Percentiles rank a stretch among this genome's conserved stretches.
Conservation (phyloP, 805 yeast species). For the Pichia occidentalis region DNA sequence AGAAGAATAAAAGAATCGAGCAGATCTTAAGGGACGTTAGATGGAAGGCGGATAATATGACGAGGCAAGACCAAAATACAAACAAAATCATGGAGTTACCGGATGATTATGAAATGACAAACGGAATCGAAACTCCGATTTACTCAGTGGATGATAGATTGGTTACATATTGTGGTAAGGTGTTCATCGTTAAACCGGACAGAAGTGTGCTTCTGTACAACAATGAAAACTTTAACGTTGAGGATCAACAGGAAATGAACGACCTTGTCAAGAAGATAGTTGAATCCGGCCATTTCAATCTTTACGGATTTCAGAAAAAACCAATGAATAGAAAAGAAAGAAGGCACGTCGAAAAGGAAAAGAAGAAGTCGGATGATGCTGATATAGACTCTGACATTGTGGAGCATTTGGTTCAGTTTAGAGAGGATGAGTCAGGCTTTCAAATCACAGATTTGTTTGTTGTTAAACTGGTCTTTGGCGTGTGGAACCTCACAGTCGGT, state of each 20-base stretch:
- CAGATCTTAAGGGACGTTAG: conserved; percentile 16
- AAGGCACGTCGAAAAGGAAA: conserved; percentile 8
- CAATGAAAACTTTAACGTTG: conserved; percentile 7
- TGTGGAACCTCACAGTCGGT: conserved; percentile 3
- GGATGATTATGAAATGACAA: conserved; percentile 9
- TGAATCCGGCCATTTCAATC: conserved; percentile 13
- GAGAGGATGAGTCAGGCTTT: conserved; percentile 10
- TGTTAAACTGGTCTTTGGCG: neutral
- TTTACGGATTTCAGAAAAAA: conserved; percentile 13
- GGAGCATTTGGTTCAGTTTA: conserved; percentile 9
- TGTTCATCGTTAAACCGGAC: conserved; percentile 19
- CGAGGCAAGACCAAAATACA: neutral
- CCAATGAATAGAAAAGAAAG: conserved; percentile 15
- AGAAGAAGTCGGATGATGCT: neutral
- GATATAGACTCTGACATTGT: conserved; percentile 1
- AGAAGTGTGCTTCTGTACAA: conserved; percentile 13
- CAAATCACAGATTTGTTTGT: conserved; percentile 5
- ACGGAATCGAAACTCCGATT: neutral
- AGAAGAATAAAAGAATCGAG: conserved; percentile 14
- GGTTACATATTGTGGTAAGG: conserved; percentile 15
- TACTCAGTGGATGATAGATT: conserved; percentile 14
- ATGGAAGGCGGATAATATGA: conserved; percentile 16
- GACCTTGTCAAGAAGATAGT: conserved; percentile 10
- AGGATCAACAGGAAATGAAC: conserved; percentile 10
- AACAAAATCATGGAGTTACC: conserved; percentile 15